Evolutionary conservation across 495 filamentous ascomycete species (phyloP), one percentile per base, ranked within the genome.

Genomic region (Penicillium psychrofluorescens): DNA sequence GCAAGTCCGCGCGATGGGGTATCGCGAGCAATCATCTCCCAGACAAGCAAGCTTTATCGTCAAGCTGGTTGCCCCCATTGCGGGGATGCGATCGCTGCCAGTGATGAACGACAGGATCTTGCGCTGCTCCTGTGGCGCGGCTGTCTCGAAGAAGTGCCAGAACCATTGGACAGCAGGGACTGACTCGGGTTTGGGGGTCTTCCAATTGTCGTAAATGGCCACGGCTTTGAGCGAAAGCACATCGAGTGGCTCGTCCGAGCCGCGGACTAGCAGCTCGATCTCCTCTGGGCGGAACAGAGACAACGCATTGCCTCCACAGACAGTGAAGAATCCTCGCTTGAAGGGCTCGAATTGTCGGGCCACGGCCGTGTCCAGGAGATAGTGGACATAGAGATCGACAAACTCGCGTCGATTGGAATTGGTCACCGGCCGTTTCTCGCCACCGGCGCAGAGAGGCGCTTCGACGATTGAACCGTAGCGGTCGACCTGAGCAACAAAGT

Each of bases 271-370:
- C 4, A 95, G 72, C 56, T 96, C 90, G 47, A 96, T 94, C 59
- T 96, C 90, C 62, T 96, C 90, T 2, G 90, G 85, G n/a, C 88
- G 79, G 59, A 96, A 95, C 9, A 96, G 74, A 3, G 85, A 88
- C 15, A 95, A 69, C 11, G 90, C 90, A 60, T 95, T 95, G 15
- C 90, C 88, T 29, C 85, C 86, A 59, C 89, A 95, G 33, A 96
- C 89, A 2, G 86, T 94, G 66, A 86, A 96, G 62, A 96, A 96
- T 4, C 90, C 90, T 36, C 90, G 80, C 61, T 91, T 94, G 73
- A 96, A 96, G 9, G 90, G 91, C 63, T 95, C 91, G 45, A 90
- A 96, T 55, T 96, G 90, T 36, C 87, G 74, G 42, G 76, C 64
- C 11, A 96, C 85, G 1, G 85, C 75, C 14, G 78, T 81, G 56